Evolutionary conservation across 2,329 filamentous ascomycete species (phyloP).

Genomic region (Diaporthe ilicicola): DNA sequence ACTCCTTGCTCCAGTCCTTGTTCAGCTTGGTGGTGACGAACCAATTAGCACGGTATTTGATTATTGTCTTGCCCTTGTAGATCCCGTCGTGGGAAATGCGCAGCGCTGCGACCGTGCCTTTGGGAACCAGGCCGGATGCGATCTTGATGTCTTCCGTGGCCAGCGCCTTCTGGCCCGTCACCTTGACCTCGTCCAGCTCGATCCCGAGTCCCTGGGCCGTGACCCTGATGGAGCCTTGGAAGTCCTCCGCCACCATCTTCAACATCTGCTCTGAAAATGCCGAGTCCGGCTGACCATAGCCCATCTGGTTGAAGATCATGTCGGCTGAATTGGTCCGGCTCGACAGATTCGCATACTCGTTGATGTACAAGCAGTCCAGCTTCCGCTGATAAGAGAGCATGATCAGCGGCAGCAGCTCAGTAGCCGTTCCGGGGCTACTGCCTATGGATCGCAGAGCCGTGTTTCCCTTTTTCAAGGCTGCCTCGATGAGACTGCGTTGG

Average conservation of each 20-base stretch:
- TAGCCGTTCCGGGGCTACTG: background rate
- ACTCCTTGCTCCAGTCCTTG: background rate
- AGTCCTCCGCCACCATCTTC: background rate
- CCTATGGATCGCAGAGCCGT: background rate
- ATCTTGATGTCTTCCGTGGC: background rate
- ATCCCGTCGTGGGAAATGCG: background rate
- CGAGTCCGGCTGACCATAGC: background rate
- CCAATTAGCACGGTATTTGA: background rate
- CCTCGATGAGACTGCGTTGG: background rate
- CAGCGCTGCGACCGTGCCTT: background rate
- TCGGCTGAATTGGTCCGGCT: background rate
- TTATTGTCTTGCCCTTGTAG: background rate
- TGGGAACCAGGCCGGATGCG: background rate
- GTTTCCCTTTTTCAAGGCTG: background rate
- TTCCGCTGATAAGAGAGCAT: background rate
- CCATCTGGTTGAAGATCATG: slow-evolving; percentile 3
- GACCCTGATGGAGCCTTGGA: background rate
- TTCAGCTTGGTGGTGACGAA: background rate
- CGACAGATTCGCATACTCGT: background rate
- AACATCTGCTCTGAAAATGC: background rate
- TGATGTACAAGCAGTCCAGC: background rate
- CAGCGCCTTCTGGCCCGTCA: background rate
- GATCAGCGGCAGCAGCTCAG: background rate
- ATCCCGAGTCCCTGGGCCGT: slow-evolving; percentile 1
- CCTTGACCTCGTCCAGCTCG: background rate